Percentiles rank a stretch among this genome's conserved stretches.
These are phyloP conservation scores for Chrysosporium keratinophilum DNA, from an alignment of 2,329 filamentous ascomycete genomes.

Conservation along the genomic window DNA sequence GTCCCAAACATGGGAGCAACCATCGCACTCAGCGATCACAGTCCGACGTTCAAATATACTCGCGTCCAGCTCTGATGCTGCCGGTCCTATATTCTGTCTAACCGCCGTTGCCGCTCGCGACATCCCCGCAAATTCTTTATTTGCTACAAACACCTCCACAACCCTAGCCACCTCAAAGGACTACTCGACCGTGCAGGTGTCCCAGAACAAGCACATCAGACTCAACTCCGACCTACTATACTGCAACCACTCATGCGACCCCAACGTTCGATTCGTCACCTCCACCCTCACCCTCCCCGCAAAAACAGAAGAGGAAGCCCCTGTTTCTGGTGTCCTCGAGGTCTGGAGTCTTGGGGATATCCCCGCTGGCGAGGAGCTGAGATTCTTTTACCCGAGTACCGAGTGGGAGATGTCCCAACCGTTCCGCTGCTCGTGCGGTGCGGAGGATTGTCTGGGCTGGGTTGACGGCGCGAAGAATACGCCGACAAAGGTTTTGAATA, in stretches of 20 bases:
- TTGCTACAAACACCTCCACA: slow-evolving; percentile 52
- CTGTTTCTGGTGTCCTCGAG: slow-evolving; percentile 15
- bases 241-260: slow-evolving; percentile 59
- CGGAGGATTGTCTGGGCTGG: slow-evolving; percentile 46
- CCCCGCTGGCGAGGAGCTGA: slow-evolving; percentile 31
- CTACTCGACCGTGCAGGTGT: slow-evolving; percentile 56
- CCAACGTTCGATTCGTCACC: slow-evolving; percentile 53
- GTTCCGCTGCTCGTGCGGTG: slow-evolving; percentile 56
- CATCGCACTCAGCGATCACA: slow-evolving; percentile 16
- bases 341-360: slow-evolving; percentile 18
- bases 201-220: slow-evolving; percentile 46
- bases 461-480: slow-evolving; percentile 57
- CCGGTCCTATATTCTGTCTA: slow-evolving; percentile 44
- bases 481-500: slow-evolving; percentile 42
- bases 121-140: slow-evolving; percentile 53
- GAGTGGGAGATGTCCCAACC: slow-evolving; percentile 66
- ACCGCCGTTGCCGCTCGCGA: slow-evolving; percentile 49
- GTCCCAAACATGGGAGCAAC: slow-evolving; percentile 14
- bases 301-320: slow-evolving; percentile 35
- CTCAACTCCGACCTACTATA: slow-evolving; percentile 58
- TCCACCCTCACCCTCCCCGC: slow-evolving; percentile 41
- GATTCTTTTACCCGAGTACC: slow-evolving; percentile 65
- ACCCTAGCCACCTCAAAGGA: slow-evolving; percentile 33
- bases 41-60: slow-evolving; percentile 15
- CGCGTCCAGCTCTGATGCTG: slow-evolving; percentile 29